A percentile compares a stretch with the other conserved stretches of the same genome.
These are phyloP conservation scores for Suhomyces chickasaworum DNA, from an alignment of 1,139 yeast genomes.

Conservation along the genomic window DNA sequence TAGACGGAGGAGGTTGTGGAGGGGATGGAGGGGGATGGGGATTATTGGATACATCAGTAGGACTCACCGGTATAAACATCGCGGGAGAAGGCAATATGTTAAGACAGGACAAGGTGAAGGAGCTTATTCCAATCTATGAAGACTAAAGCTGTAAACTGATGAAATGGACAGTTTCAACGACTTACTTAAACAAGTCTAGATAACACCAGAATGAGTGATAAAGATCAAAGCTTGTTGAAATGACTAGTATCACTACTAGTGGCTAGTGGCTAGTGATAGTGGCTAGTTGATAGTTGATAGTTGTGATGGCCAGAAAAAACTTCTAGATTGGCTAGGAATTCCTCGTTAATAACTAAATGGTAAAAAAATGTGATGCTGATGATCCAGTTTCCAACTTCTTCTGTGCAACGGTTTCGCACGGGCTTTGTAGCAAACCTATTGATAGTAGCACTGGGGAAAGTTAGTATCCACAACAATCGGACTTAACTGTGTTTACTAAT, in stretches of 20 bases:
- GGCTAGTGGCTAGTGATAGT: not conserved
- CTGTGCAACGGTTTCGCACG: not conserved
- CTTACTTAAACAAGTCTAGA: not conserved
- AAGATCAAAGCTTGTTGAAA: not conserved
- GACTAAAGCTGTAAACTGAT: not conserved
- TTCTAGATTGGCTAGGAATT: not conserved
- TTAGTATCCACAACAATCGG: not conserved
- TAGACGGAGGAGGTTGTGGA: constrained; percentile 12
- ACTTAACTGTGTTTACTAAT: constrained; percentile 1
- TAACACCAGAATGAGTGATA: not conserved
- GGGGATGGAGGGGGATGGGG: constrained; percentile 14
- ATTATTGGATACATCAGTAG: constrained; percentile 12
- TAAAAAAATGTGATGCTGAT: not conserved
- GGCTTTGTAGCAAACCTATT: not conserved
- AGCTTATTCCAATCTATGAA: not conserved
- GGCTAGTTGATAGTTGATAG: too few relatives aligned
- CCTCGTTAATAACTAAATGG: not conserved
- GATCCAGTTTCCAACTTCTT: not conserved
- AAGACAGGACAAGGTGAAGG: not conserved
- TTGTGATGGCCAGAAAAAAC: too few relatives aligned
- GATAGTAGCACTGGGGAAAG: constrained; percentile 7
- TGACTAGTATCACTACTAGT: too few relatives aligned
- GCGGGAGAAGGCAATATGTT: not conserved
- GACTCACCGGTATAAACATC: constrained; percentile 13
- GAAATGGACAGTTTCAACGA: not conserved